Percentiles rank a stretch among this genome's conserved stretches.
These are phyloP conservation scores for Coemansia sp. DNA, from an alignment of 192 early-diverging fungal species.

Conservation along the genomic window DNA sequence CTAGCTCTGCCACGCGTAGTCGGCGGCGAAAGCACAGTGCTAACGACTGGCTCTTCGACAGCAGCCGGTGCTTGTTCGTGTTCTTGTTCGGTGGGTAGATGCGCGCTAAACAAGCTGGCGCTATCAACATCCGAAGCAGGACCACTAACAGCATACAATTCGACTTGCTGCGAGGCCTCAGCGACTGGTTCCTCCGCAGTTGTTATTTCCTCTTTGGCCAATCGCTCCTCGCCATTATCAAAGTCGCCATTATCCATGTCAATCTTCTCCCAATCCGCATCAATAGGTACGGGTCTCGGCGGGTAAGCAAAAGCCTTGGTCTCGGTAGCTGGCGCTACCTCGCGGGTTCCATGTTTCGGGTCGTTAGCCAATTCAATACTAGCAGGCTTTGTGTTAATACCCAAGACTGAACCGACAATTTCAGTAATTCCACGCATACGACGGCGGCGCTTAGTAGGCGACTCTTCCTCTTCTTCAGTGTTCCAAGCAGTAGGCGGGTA, in stretches of 20 bases:
- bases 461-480: background rate
- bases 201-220: background rate
- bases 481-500: conserved; percentile 28
- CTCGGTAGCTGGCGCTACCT: background rate
- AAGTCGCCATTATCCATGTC: conserved; percentile 14
- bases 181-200: background rate
- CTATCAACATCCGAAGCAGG: background rate
- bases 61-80: background rate
- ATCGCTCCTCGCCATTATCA: background rate
- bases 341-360: background rate
- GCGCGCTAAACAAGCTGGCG: background rate
- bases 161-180: conserved; percentile 14
- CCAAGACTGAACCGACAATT: background rate
- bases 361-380: background rate
- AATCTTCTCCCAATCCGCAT: conserved; percentile 38
- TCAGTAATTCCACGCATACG: conserved; percentile 8
- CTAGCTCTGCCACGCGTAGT: conserved; percentile 6
- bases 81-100: background rate
- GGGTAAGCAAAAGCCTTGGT: conserved; percentile 20
- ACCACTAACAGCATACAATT: conserved; percentile 7
- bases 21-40: background rate
- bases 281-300: conserved; percentile 39
- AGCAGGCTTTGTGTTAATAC: background rate
- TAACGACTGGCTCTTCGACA: background rate
- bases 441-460: background rate